phyloP scores from a whole-genome alignment of 2,329 filamentous ascomycete genomes.

The Pseudogymnoascus sp. region DNA sequence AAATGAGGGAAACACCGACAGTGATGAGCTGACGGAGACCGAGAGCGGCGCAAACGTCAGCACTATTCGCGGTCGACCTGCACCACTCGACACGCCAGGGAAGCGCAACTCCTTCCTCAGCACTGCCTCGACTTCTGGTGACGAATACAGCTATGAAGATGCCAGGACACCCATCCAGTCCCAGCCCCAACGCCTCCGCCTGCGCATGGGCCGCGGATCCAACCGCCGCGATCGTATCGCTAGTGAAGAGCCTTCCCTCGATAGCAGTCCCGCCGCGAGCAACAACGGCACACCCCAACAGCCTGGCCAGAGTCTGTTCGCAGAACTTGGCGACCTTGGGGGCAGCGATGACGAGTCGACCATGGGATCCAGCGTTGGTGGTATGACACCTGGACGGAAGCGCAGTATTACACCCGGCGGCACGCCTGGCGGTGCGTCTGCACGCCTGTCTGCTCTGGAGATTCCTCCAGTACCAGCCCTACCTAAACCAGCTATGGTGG shows the following conservation, averaged over 20 bases:
- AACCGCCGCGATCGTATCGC: constrained; percentile 52
- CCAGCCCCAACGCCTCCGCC: constrained; percentile 60
- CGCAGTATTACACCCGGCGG: constrained; percentile 43
- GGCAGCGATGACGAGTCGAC: constrained; percentile 58
- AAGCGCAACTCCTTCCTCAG: constrained; percentile 69
- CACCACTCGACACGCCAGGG: constrained; percentile 39
- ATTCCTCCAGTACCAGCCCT: constrained; percentile 42
- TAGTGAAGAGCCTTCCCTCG: constrained; percentile 51
- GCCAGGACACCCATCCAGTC: constrained; percentile 57
- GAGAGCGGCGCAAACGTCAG: constrained; percentile 46
- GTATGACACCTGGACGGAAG: constrained; percentile 42
- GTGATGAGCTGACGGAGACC: constrained; percentile 74
- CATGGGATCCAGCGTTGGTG: constrained; percentile 29
- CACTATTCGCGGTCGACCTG: constrained; percentile 31
- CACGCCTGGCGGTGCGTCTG: constrained; percentile 19
- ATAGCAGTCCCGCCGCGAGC: constrained; percentile 53
- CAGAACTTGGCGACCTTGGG: constrained; percentile 76
- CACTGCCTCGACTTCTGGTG: constrained; percentile 79
- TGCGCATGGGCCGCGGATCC: constrained; percentile 60
- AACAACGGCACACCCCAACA: constrained; percentile 40
- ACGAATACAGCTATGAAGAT: constrained; percentile 60
- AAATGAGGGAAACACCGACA: constrained; percentile 71
- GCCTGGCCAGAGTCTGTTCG: constrained; percentile 71
- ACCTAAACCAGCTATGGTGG: constrained; percentile 47
- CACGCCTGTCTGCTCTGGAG: constrained; percentile 27